phyloP scores from a whole-genome alignment of 805 yeast species.

The Candida stauntonica region DNA sequence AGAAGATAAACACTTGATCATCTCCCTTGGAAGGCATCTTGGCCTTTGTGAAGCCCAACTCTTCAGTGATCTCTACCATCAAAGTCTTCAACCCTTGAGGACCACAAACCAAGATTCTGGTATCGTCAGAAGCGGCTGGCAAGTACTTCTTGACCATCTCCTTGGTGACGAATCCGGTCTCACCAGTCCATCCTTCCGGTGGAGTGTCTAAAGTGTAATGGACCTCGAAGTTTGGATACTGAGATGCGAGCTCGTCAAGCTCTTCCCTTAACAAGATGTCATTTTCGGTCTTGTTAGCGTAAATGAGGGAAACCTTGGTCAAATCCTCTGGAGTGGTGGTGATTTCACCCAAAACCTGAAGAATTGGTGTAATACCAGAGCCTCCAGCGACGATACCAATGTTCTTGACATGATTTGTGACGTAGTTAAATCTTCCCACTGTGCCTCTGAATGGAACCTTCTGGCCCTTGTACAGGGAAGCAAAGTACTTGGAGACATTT shows the following conservation, averaged over 20 bases:
- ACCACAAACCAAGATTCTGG: constrained; percentile 68
- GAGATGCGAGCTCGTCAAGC: constrained; percentile 60
- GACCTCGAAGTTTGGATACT: constrained; percentile 59
- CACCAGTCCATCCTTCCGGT: constrained; percentile 49
- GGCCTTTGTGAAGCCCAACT: constrained; percentile 55
- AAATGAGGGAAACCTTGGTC: constrained; percentile 58
- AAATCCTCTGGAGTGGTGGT: constrained; percentile 65
- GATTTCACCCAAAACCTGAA: constrained; percentile 69
- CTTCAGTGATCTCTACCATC: constrained; percentile 46
- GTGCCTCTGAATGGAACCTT: constrained; percentile 74
- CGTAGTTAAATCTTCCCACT: constrained; percentile 65
- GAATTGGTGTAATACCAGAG: constrained; percentile 85
- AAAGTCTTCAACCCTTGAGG: constrained; percentile 63
- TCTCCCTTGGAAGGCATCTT: constrained; percentile 42
- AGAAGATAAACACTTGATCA: constrained; percentile 58
- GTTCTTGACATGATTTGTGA: constrained; percentile 54
- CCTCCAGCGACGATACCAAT: constrained; percentile 79
- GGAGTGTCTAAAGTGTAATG: constrained; percentile 56
- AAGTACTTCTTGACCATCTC: constrained; percentile 50
- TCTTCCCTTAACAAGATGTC: constrained; percentile 72
- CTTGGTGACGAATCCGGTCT: constrained; percentile 54
- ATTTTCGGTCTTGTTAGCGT: constrained; percentile 71
- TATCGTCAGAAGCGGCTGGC: constrained; percentile 45
- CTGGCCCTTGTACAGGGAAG: constrained; percentile 59
- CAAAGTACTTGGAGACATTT: constrained; percentile 61